phyloP scores from a whole-genome alignment of 257 asterid species.

The Plantago ovata region DNA sequence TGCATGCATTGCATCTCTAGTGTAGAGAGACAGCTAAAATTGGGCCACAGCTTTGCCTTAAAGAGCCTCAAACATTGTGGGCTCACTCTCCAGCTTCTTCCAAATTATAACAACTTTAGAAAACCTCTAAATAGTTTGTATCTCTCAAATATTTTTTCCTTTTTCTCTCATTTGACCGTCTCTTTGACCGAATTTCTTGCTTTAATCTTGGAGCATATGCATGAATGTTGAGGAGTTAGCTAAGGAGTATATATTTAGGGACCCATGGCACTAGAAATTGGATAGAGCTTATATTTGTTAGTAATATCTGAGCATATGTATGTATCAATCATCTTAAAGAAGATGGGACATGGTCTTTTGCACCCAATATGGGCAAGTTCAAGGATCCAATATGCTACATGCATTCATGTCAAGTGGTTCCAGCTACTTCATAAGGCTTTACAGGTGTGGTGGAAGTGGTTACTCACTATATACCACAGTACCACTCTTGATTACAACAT shows the following conservation, averaged over 20 bases:
- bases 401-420: background rate
- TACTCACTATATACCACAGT: background rate
- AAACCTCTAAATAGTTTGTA: constrained; percentile 33
- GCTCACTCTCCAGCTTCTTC: constrained; percentile 22
- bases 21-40: constrained; percentile 31
- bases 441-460: constrained; percentile 1
- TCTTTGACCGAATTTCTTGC: constrained; percentile 40
- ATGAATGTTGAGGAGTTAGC: constrained; percentile 41
- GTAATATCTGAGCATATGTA: too few relatives aligned
- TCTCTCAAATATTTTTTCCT: too few relatives aligned
- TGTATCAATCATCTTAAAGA: constrained; percentile 18
- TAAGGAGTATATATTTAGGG: constrained; percentile 19
- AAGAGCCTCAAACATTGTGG: constrained; percentile 34
- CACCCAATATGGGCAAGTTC: constrained; percentile 57
- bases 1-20: constrained; percentile 41
- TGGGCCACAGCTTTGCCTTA: constrained; percentile 38
- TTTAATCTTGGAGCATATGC: constrained; percentile 45
- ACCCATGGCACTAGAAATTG: constrained; percentile 39
- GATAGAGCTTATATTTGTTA: constrained; percentile 36
- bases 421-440: constrained; percentile 7
- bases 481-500: background rate
- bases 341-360: constrained; percentile 36
- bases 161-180: constrained; percentile 34
- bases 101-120: constrained; percentile 23
- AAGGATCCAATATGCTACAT: constrained; percentile 27